phyloP scores from a whole-genome alignment of 257 asterid genomes.

The Nicotiana tabacum region DNA sequence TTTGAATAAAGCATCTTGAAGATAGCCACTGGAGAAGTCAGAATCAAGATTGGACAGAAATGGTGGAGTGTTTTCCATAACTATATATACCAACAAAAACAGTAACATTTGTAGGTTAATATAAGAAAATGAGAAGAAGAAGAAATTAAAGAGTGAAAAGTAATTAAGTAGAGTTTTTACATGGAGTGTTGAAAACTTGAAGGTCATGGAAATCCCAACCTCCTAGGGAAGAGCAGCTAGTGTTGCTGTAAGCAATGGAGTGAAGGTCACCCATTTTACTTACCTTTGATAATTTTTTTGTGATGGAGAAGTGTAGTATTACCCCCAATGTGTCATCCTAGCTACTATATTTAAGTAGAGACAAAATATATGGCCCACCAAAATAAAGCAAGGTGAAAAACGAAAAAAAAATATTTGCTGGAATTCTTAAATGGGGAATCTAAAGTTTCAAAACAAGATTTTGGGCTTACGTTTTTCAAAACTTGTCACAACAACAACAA shows the following conservation, averaged over 20 bases:
- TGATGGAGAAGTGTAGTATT: not conserved
- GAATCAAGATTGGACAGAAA: slow-evolving; percentile 23
- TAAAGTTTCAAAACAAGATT: not conserved
- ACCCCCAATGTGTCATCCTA: not conserved
- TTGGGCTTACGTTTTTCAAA: not conserved
- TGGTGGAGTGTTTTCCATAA: slow-evolving; percentile 37
- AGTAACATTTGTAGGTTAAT: not conserved
- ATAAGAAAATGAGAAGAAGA: not conserved
- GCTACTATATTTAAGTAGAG: slow-evolving; percentile 8
- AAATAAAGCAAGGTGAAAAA: not conserved
- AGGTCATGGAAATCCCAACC: slow-evolving; percentile 40
- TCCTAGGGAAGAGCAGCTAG: slow-evolving; percentile 24
- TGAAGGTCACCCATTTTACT: slow-evolving; percentile 43
- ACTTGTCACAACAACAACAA: not conserved
- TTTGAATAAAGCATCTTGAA: slow-evolving; percentile 79
- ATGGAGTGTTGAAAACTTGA: slow-evolving; percentile 64
- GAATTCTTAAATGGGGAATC: not conserved
- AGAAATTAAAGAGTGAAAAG: not conserved
- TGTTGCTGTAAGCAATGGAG: slow-evolving; percentile 41
- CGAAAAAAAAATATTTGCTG: not conserved
- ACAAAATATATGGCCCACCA: not conserved
- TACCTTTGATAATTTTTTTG: not conserved
- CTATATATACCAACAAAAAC: slow-evolving; percentile 1
- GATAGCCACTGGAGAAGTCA: slow-evolving; percentile 65
- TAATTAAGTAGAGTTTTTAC: slow-evolving; percentile 3